Evolutionary conservation across 2,329 filamentous ascomycete genomes (phyloP).

Genomic region (Orbilia oligospora): DNA sequence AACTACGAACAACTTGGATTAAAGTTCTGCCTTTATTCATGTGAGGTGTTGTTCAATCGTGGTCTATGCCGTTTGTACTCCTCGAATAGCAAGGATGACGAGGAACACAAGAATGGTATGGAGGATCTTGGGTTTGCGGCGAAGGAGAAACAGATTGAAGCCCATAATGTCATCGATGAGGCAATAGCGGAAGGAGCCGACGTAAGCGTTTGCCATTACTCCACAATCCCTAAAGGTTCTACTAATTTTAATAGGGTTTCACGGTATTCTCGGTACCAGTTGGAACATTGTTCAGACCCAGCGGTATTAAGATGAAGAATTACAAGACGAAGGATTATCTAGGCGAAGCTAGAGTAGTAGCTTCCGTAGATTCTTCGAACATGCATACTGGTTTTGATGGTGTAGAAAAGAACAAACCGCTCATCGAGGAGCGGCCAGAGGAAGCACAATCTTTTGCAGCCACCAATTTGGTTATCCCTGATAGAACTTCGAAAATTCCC

Average conservation of each 20-base stretch:
- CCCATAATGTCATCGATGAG: slow-evolving; percentile 98
- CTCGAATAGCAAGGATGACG: slow-evolving; percentile 73
- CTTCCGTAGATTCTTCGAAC: slow-evolving; percentile 84
- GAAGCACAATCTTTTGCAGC: slow-evolving; percentile 93
- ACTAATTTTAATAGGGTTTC: slow-evolving; percentile 77
- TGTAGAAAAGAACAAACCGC: slow-evolving; percentile 79
- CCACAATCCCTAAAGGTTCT: neutral
- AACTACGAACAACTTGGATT: slow-evolving; percentile 97
- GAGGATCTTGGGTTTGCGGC: slow-evolving; percentile 90
- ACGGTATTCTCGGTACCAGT: slow-evolving; percentile 99
- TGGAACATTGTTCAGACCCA: slow-evolving; percentile 95
- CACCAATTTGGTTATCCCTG: slow-evolving; percentile 90
- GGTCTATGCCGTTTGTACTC: slow-evolving; percentile 98
- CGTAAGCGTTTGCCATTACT: slow-evolving; percentile 71
- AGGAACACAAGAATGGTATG: slow-evolving; percentile 89
- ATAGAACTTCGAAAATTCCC: slow-evolving; percentile 69
- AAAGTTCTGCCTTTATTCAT: slow-evolving; percentile 96
- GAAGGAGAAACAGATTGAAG: slow-evolving; percentile 94
- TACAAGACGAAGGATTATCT: slow-evolving; percentile 98
- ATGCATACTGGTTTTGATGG: slow-evolving; percentile 86
- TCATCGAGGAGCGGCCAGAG: slow-evolving; percentile 79
- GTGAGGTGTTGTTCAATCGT: slow-evolving; percentile 96
- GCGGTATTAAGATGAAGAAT: slow-evolving; percentile 98
- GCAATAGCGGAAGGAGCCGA: slow-evolving; percentile 93
- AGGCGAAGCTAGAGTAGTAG: slow-evolving; percentile 93